These are phyloP conservation scores for Dendrobium huoshanense DNA, from an alignment of 106 monocot species.

Conservation along the genomic window DNA sequence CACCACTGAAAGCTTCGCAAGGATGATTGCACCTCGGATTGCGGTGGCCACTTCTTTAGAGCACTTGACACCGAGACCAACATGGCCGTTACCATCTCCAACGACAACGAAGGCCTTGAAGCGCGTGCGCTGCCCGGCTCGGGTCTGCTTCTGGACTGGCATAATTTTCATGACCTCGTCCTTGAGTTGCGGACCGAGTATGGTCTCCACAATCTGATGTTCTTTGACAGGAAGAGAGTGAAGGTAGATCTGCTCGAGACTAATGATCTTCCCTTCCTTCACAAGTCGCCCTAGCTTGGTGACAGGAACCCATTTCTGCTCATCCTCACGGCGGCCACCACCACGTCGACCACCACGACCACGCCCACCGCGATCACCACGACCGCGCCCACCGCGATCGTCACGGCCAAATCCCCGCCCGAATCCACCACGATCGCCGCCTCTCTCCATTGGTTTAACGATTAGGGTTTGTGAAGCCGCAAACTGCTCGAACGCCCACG, in stretches of 20 bases:
- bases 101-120: conserved; percentile 82
- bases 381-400: conserved; percentile 10
- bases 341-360: conserved; percentile 32
- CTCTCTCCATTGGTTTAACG: neutral
- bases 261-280: conserved; percentile 20
- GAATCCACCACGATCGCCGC: conserved; percentile 14
- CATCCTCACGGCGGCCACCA: conserved; percentile 21
- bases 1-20: conserved; percentile 48
- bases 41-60: conserved; percentile 54
- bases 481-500: neutral
- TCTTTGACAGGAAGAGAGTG: conserved; percentile 56
- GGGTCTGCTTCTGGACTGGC: conserved; percentile 25
- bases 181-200: conserved; percentile 15
- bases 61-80: conserved; percentile 48
- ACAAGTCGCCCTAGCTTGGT: conserved; percentile 58
- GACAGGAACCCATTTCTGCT: conserved; percentile 42
- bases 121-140: conserved; percentile 23
- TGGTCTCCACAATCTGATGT: conserved; percentile 31
- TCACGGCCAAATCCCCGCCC: conserved; percentile 14
- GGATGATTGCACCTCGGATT: conserved; percentile 41
- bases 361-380: conserved; percentile 23
- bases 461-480: neutral
- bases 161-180: conserved; percentile 30
- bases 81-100: conserved; percentile 43
- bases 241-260: conserved; percentile 47